A percentile compares a stretch with the other conserved stretches of the same genome.
These are phyloP conservation scores for Acmispon strigosus DNA, from an alignment of 306 rosid species.

Conservation along the genomic window DNA sequence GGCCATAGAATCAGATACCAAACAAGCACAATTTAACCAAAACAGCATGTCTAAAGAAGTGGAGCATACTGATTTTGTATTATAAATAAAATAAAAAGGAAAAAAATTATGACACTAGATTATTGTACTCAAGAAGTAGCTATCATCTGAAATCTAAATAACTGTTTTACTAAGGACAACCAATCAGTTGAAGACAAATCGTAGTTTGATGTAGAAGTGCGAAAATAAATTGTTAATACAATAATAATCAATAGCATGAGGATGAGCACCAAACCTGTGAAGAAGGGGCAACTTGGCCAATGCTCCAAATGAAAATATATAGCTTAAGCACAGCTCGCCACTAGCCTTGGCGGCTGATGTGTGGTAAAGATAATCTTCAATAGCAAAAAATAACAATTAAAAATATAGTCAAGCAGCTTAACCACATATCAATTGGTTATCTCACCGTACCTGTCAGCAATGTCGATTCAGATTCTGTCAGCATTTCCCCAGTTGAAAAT, in stretches of 20 bases:
- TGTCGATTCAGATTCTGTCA: constrained; percentile 62
- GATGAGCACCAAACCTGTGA: constrained; percentile 53
- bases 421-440: constrained; percentile 8
- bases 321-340: constrained; percentile 88
- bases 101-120: not conserved
- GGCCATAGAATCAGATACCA: not conserved
- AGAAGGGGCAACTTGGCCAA: constrained; percentile 79
- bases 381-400: constrained; percentile 23
- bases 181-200: not conserved
- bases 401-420: constrained; percentile 2
- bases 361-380: constrained; percentile 84
- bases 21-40: constrained; percentile 2
- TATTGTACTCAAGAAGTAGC: not conserved
- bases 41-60: not conserved
- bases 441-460: constrained; percentile 62
- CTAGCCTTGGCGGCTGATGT: constrained; percentile 91
- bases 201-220: not conserved
- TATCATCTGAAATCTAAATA: constrained; percentile 1
- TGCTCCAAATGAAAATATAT: constrained; percentile 87
- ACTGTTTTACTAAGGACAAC: not conserved
- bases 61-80: not conserved
- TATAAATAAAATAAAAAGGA: not conserved
- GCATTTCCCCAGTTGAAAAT: constrained; percentile 59
- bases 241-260: not conserved
- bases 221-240: not conserved